Evolutionary conservation across 1,284 basidiomycete species (phyloP), one percentile per base, ranked within the genome.

Genomic region (Uromyces viciae-fabae): DNA sequence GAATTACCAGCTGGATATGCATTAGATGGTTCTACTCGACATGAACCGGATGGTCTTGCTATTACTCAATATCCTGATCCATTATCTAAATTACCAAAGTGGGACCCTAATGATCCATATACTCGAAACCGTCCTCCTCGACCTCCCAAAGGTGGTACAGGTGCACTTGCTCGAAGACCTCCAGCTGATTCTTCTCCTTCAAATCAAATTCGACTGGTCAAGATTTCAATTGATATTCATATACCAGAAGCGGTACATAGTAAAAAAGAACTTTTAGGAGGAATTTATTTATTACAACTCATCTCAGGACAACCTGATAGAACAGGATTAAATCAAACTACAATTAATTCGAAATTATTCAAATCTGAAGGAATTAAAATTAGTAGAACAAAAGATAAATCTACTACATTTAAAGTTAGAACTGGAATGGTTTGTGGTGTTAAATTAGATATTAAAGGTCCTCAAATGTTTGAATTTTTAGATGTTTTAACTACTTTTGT

Each of bases 401-500:
- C 94, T 31, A 92, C 93, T 17, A 91, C 92, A 0, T 98, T 94
- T 92, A 88, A 89, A 85, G 90, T 96, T 49, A 89, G 96, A 40
- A 90, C 91, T 0, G 93, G 93, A 33, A 88, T 94, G 83, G 94
- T 96, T 0, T 88, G 93, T 40, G 94, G 94, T 80, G 93, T 91
- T 83, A 94, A 95, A 87, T 94, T 98, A 82, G 92, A 94, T 84
- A 87, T 99, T 83, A 91, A 91, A 84, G 95, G 94, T 11, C 91
- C 92, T 72, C 90, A 91, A 82, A 98, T 98, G 92, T 98, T 94
- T 88, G 92, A 94, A 84, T 98, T 99, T 87, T 88, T 99, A 82
- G 91, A 92, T 82, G 91, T 91, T 8, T 90, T 99, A 83, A 91
- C 91, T 84, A 95, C 98, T 84, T 98, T 98, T 85, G 96, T 99